These are phyloP conservation scores for Omphalotus guepiniiformis DNA, from an alignment of 768 basidiomycete species.

Conservation along the genomic window DNA sequence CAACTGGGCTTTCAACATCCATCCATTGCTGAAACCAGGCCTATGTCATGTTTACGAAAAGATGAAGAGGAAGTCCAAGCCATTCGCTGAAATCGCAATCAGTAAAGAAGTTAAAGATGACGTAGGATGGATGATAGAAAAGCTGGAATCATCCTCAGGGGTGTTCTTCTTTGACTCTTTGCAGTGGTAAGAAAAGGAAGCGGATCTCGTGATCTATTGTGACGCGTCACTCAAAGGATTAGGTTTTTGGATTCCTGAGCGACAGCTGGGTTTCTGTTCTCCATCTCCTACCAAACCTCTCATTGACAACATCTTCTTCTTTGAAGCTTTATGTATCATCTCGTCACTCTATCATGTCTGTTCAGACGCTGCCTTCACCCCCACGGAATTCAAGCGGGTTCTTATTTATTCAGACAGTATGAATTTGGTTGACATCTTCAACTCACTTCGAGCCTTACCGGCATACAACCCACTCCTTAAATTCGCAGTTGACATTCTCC, in stretches of 20 bases:
- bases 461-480: conserved; percentile 16
- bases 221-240: conserved; percentile 19
- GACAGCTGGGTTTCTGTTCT: not conserved
- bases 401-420: conserved; percentile 19
- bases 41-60: conserved; percentile 32
- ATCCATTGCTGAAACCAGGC: conserved; percentile 28
- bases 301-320: not conserved
- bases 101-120: not conserved
- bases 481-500: conserved; percentile 9
- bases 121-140: not conserved
- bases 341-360: not conserved
- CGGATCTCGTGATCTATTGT: conserved; percentile 12
- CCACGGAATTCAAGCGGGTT: conserved; percentile 10
- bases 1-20: conserved; percentile 39
- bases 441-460: conserved; percentile 11
- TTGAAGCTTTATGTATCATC: not conserved
- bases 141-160: not conserved
- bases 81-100: not conserved
- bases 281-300: not conserved
- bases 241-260: conserved; percentile 16
- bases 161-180: conserved; percentile 11
- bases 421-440: conserved; percentile 21
- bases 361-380: not conserved
- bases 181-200: conserved; percentile 7
- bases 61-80: conserved; percentile 21